Conservation (phyloP, 768 basidiomycete genomes). For the Mycena galopus region DNA sequence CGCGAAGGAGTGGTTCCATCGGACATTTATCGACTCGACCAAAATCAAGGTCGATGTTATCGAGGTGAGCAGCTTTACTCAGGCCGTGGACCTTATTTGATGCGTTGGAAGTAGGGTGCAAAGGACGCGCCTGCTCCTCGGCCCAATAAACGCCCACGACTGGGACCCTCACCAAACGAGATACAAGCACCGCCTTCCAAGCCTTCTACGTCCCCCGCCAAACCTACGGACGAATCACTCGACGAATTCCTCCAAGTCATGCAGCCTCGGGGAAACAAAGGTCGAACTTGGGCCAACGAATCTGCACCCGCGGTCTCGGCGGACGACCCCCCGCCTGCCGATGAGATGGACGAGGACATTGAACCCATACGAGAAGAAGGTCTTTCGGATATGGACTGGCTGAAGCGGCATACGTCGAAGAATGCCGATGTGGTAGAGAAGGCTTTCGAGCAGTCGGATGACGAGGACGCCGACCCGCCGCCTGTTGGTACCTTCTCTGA, state of each 20-base stretch:
- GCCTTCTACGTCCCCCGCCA: slow-evolving; percentile 28
- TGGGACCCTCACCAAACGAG: slow-evolving; percentile 50
- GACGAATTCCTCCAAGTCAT: slow-evolving; percentile 83
- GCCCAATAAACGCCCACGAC: slow-evolving; percentile 77
- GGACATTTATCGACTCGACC: slow-evolving; percentile 85
- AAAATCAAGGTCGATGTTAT: slow-evolving; percentile 82
- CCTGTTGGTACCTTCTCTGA: slow-evolving; percentile 22
- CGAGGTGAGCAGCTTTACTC: slow-evolving; percentile 66
- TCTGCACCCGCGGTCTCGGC: slow-evolving; percentile 28
- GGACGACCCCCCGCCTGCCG: slow-evolving; percentile 24
- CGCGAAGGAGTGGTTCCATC: slow-evolving; percentile 88
- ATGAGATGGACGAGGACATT: slow-evolving; percentile 40
- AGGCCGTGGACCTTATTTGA: neutral
- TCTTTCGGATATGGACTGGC: slow-evolving; percentile 82
- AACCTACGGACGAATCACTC: slow-evolving; percentile 53
- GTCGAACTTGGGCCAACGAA: slow-evolving; percentile 75
- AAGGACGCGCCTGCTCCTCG: slow-evolving; percentile 77
- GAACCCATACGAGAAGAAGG: slow-evolving; percentile 47
- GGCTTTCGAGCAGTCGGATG: slow-evolving; percentile 73
- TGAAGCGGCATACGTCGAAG: slow-evolving; percentile 72
- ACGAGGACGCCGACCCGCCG: slow-evolving; percentile 53
- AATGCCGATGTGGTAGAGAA: slow-evolving; percentile 59
- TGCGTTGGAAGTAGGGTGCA: slow-evolving; percentile 60
- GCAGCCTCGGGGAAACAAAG: slow-evolving; percentile 70
- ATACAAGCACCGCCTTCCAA: slow-evolving; percentile 15